These are phyloP conservation scores for Mycena citricolor DNA, from an alignment of 1,284 basidiomycete species.

Conservation along the genomic window DNA sequence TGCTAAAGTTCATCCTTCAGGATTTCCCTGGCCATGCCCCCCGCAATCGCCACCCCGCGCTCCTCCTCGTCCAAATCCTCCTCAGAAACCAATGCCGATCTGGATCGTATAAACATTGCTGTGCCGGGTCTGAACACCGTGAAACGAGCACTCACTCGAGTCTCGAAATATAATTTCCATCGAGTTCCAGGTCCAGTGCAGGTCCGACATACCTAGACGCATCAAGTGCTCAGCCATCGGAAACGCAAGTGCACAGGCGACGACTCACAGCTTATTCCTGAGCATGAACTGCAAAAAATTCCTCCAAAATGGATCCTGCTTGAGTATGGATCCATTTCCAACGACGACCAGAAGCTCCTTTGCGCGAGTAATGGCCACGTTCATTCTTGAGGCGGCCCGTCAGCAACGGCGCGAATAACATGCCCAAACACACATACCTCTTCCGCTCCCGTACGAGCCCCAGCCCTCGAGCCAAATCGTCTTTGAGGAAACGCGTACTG, in stretches of 20 bases:
- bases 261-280: slow-evolving; percentile 41
- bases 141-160: slow-evolving; percentile 37
- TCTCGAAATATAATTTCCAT: slow-evolving; percentile 46
- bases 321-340: slow-evolving; percentile 41
- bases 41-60: slow-evolving; percentile 35
- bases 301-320: slow-evolving; percentile 47
- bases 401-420: neutral
- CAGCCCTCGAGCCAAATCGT: slow-evolving; percentile 42
- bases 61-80: slow-evolving; percentile 32
- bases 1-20: slow-evolving; percentile 30
- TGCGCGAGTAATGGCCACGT: slow-evolving; percentile 48
- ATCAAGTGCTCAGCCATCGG: neutral
- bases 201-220: slow-evolving; percentile 41
- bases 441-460: slow-evolving; percentile 45
- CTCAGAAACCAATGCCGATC: slow-evolving; percentile 26
- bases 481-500: slow-evolving; percentile 41
- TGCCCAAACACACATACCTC: slow-evolving; percentile 30
- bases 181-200: slow-evolving; percentile 38
- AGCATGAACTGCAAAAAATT: slow-evolving; percentile 44
- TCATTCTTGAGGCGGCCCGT: slow-evolving; percentile 37
- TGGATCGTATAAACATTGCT: slow-evolving; percentile 26
- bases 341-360: slow-evolving; percentile 46
- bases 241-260: slow-evolving; percentile 1
- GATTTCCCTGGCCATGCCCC: slow-evolving; percentile 39
- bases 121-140: slow-evolving; percentile 3